A percentile compares a stretch with the other conserved stretches of the same genome.
These are phyloP conservation scores for Linum usitatissimum DNA, from an alignment of 345 rosid species.

Conservation along the genomic window DNA sequence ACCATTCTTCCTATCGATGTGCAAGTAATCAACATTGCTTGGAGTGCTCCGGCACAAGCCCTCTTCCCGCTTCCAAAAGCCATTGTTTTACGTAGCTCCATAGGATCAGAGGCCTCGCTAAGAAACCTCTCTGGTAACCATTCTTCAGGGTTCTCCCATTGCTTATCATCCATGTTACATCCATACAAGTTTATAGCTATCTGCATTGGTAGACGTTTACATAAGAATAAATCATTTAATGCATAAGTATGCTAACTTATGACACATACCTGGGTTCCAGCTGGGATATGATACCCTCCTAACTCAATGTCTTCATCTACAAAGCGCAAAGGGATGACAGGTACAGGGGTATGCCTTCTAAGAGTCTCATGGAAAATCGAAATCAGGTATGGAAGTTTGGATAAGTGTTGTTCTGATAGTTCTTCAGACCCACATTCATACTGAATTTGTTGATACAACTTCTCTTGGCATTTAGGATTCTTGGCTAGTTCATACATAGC, in stretches of 20 bases:
- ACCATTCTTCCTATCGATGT: slow-evolving; percentile 60
- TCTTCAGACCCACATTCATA: slow-evolving; percentile 43
- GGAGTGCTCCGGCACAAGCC: slow-evolving; percentile 66
- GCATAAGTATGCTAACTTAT: too few relatives aligned
- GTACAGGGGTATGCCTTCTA: slow-evolving; percentile 67
- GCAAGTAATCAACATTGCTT: slow-evolving; percentile 49
- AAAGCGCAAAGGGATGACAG: slow-evolving; percentile 54
- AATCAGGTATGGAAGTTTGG: slow-evolving; percentile 47
- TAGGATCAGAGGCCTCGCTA: slow-evolving; percentile 33
- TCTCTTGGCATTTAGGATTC: slow-evolving; percentile 45
- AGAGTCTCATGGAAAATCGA: slow-evolving; percentile 78
- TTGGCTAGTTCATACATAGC: slow-evolving; percentile 79
- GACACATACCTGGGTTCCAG: slow-evolving; percentile 52
- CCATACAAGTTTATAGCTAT: slow-evolving; percentile 84
- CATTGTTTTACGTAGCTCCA: slow-evolving; percentile 72
- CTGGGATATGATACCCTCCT: slow-evolving; percentile 63
- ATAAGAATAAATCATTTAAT: too few relatives aligned
- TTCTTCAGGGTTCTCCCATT: slow-evolving; percentile 56
- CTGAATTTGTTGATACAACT: slow-evolving; percentile 32
- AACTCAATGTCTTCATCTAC: slow-evolving; percentile 64
- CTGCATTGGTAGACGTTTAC: slow-evolving; percentile 20
- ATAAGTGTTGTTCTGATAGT: slow-evolving; percentile 50
- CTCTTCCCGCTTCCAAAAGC: slow-evolving; percentile 87
- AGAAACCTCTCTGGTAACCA: slow-evolving; percentile 79
- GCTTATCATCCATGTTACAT: slow-evolving; percentile 76